Evolutionary conservation across 2,329 filamentous ascomycete species (phyloP), one percentile per base, ranked within the genome.

Genomic region (Sporothrix inflata): DNA sequence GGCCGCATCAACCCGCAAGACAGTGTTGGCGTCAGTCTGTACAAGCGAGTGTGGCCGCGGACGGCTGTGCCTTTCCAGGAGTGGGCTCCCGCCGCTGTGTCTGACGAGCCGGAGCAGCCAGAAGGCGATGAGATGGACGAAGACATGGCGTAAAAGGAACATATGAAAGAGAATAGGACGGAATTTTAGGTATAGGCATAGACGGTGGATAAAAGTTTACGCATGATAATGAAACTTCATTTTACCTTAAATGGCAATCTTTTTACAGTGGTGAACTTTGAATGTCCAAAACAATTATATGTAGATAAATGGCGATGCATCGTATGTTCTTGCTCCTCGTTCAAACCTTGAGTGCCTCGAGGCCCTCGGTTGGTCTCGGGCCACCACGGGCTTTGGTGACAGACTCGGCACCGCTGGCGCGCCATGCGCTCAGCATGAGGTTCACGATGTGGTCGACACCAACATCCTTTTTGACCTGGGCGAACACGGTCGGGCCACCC

Each of bases 1-100:
- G 94, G 91, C 14, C 93, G 92, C 80, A 95, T 99, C 81, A 98
- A 98, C 81, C 94, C 96, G 1, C 93, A 98, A 83, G 96, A 99
- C 83, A 91, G 94, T 3, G 90, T 99, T 63, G 96, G 93, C 67
- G 92, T 98, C 75, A 97, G 93, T 82, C 80, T 96, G 78, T 96
- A 95, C 80, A 96, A 96, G 87, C 85, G 92, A 27, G 90, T 95
- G 74, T 96, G 91, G 87, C 96, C 96, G 8, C 86, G 94, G 73
- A 86, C 85, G 74, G 90, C 94, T 21, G 79, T 78, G 61, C 82
- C 85, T 1, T 79, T 88, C 45, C 77, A 80, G 14, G 84, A 83
- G 1, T 77, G 80, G 14, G 77, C 65, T 8, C 19, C 47, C 4
- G 19, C 87, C 70, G 82, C 84, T 45, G 38, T 9, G 19, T 71